Base-by-base conservation (phyloP, 1,139 yeast species). In the Arxiozyma heterogenica region DNA sequence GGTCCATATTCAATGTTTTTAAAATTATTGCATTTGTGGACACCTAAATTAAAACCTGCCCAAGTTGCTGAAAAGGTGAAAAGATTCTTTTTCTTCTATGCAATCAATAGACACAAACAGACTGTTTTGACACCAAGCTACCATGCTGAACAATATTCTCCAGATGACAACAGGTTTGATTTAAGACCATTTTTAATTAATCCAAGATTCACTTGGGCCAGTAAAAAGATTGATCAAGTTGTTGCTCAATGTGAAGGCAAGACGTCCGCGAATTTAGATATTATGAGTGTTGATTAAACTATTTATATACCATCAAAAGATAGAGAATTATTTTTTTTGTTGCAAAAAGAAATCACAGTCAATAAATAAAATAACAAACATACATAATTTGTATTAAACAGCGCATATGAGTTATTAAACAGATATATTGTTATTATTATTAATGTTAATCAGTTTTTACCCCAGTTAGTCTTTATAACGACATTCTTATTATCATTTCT, bases 71-170 rank as follows among this genome's bases (percentile, higher is more conserved):
- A 81, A 51, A 94, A 94, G 69, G 98, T 93, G 9, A 93, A 93
- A 69, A 77, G 83, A 55, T 93, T 93, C 71, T 93, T 88, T 78
- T 91, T 87, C 75, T 93, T 80, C 67, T 93, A 93, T 70, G 96
- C 98, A 7, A 80, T 93, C 55, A 93, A 93, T 70, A 82, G 99
- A 64, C 99, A 93, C 71, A 93, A 93, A 72, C 94, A 89, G 84
- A 93, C 98, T 0, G 91, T 94, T 20, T 78, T 91, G 71, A 93
- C 99, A 0, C 99, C 99, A 17, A 81, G 95, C 25, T 94, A 93
- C 66, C 98, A 93, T 64, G 98, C 98, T 0, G 99, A 93, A 68
- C 95, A 88, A 65, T 93, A 94, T 67, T 89, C 97, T 1, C 98
- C 98, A 1, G 99, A 93, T 70, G 99, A 93, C 68, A 93, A 93